Percentiles rank a stretch among this genome's conserved stretches.
Evolutionary conservation across 176 grass and related monocot genomes (phyloP).

Genomic region (Ampelocalamus luodianensis): DNA sequence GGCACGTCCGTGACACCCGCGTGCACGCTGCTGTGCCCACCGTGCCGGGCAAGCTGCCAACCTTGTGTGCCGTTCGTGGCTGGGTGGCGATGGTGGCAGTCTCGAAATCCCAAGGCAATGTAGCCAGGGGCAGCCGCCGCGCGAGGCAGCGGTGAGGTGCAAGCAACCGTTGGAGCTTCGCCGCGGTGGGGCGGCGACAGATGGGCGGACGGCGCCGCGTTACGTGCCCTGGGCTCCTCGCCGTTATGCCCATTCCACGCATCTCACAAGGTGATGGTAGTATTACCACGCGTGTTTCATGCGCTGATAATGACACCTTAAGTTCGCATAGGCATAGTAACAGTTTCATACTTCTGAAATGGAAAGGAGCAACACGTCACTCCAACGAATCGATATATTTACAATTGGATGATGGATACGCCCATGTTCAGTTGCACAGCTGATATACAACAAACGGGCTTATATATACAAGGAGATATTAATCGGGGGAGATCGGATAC

Average conservation of each 20-base stretch:
- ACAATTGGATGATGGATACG: slow-evolving; percentile 38
- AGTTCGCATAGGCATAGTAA: not conserved
- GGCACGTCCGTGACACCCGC: no score
- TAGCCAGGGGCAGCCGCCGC: not conserved
- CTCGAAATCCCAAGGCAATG: not conserved
- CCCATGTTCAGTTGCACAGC: slow-evolving; percentile 7
- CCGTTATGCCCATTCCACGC: no score
- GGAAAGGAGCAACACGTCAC: not conserved
- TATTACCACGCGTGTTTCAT: no score
- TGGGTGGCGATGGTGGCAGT: not conserved
- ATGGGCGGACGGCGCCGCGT: no score
- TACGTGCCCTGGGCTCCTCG: no score
- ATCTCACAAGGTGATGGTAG: no score
- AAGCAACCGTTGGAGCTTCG: no score
- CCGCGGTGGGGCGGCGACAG: no score
- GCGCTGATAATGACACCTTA: not conserved
- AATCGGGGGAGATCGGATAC: not conserved
- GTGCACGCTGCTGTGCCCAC: no score
- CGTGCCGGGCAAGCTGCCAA: no score
- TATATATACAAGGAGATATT: slow-evolving; percentile 29
- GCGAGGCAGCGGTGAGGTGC: no score
- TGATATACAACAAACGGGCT: slow-evolving; percentile 17
- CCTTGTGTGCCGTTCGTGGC: not conserved
- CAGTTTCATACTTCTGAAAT: not conserved
- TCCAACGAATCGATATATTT: slow-evolving; percentile 52